Evolutionary conservation across 306 rosid species (phyloP).

Genomic region (Acacia crassicarpa): DNA sequence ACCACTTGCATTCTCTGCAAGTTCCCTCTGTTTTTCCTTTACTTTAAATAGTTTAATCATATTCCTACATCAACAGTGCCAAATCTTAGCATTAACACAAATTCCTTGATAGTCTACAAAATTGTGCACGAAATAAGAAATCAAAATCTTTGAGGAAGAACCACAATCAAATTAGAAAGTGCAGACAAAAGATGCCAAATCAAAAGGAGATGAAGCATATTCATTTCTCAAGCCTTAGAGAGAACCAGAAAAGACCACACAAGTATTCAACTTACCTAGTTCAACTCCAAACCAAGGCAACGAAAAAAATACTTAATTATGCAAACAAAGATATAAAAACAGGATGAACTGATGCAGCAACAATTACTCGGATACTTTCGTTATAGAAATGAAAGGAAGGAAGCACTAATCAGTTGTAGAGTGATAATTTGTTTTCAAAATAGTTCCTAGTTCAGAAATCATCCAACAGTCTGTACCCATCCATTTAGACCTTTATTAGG

Average conservation of each 20-base stretch:
- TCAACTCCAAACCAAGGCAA: neutral
- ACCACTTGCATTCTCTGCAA: constrained; percentile 63
- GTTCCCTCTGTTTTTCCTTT: constrained; percentile 79
- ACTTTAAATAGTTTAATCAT: constrained; percentile 79
- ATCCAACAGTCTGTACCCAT: neutral
- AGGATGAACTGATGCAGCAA: neutral
- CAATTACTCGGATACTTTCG: neutral
- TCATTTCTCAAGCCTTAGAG: neutral
- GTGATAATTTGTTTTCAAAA: neutral
- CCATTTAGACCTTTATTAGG: neutral
- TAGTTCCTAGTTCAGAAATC: neutral
- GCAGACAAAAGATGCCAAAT: neutral
- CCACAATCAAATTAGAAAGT: neutral
- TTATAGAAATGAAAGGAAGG: neutral
- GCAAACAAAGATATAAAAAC: neutral
- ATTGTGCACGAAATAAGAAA: neutral
- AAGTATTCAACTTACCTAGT: neutral
- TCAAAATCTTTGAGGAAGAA: neutral
- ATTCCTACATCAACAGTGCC: constrained; percentile 33
- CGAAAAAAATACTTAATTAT: neutral
- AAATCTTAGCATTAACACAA: constrained; percentile 5
- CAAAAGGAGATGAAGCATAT: neutral
- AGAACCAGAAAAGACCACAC: neutral
- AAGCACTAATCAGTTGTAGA: neutral
- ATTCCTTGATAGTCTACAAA: neutral